phyloP scores from a whole-genome alignment of 306 rosid species.

The Lathyrus aphaca region DNA sequence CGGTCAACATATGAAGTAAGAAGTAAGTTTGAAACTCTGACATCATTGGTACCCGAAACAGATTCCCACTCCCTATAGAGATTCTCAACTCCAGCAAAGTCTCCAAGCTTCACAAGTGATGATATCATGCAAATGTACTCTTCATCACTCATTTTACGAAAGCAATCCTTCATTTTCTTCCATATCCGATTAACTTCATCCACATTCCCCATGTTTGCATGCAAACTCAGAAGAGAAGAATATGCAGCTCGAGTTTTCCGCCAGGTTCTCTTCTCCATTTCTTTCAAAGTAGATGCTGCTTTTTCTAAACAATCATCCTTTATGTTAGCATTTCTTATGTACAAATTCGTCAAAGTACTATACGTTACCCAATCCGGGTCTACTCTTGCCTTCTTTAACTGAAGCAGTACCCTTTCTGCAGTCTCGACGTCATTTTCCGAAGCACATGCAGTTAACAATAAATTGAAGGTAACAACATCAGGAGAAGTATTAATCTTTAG shows the following conservation, averaged over 20 bases:
- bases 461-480: slow-evolving; percentile 73
- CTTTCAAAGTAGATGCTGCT: slow-evolving; percentile 73
- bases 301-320: slow-evolving; percentile 59
- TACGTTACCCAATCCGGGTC: slow-evolving; percentile 85
- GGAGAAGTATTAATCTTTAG: slow-evolving; percentile 65
- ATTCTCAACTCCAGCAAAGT: slow-evolving; percentile 72
- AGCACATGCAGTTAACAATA: slow-evolving; percentile 69
- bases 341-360: slow-evolving; percentile 76
- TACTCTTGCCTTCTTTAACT: slow-evolving; percentile 64
- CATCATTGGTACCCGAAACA: slow-evolving; percentile 69
- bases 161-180: slow-evolving; percentile 67
- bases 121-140: slow-evolving; percentile 87
- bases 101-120: slow-evolving; percentile 75
- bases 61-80: slow-evolving; percentile 81
- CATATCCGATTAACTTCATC: slow-evolving; percentile 71
- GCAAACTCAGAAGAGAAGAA: slow-evolving; percentile 84
- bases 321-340: slow-evolving; percentile 51
- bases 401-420: slow-evolving; percentile 75
- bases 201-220: slow-evolving; percentile 73
- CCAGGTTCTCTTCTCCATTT: slow-evolving; percentile 73
- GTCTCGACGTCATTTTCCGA: slow-evolving; percentile 61
- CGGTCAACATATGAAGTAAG: slow-evolving; percentile 72
- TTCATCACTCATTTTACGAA: slow-evolving; percentile 73
- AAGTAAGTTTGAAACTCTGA: slow-evolving; percentile 70
- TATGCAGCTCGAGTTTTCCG: slow-evolving; percentile 56